phyloP scores from a whole-genome alignment of 2,329 filamentous ascomycete genomes.

The Tolypocladium pustulatum region DNA sequence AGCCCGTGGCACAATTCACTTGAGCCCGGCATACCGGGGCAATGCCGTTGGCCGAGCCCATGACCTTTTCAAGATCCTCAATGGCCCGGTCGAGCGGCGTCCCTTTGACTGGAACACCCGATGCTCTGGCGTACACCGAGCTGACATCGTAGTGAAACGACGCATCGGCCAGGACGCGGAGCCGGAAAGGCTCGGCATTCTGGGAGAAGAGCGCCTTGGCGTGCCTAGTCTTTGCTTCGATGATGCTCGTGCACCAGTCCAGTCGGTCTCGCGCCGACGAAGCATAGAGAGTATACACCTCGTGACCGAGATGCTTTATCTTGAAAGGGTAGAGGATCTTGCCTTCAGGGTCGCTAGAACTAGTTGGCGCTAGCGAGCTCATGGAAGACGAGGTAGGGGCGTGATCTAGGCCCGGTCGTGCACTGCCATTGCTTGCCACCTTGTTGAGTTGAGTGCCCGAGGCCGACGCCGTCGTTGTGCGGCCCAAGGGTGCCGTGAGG shows the following conservation, averaged over 20 bases:
- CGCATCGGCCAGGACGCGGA: slow-evolving; percentile 85
- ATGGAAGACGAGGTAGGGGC: slow-evolving; percentile 57
- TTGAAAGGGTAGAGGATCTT: slow-evolving; percentile 89
- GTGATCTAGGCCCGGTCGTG: slow-evolving; percentile 54
- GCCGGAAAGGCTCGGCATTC: slow-evolving; percentile 88
- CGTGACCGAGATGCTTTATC: slow-evolving; percentile 89
- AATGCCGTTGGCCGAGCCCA: slow-evolving; percentile 60
- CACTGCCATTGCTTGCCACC: slow-evolving; percentile 37
- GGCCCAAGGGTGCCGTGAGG: slow-evolving; percentile 50
- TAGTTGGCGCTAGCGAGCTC: slow-evolving; percentile 35
- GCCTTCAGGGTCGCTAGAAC: slow-evolving; percentile 60
- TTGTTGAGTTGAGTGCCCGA: slow-evolving; percentile 49
- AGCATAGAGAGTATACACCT: slow-evolving; percentile 86
- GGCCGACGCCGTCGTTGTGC: slow-evolving; percentile 50
- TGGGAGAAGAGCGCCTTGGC: slow-evolving; percentile 81
- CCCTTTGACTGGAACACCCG: slow-evolving; percentile 68
- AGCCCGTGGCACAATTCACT: slow-evolving; percentile 90
- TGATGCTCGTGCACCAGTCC: slow-evolving; percentile 90
- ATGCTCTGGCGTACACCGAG: slow-evolving; percentile 47
- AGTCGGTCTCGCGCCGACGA: slow-evolving; percentile 61
- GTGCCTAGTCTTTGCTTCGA: slow-evolving; percentile 89
- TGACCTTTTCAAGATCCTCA: slow-evolving; percentile 71
- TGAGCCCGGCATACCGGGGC: slow-evolving; percentile 70
- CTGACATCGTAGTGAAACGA: slow-evolving; percentile 72
- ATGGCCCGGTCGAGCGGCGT: slow-evolving; percentile 90